Evolutionary conservation across 768 basidiomycete genomes (phyloP).

Genomic region (Exidia glandulosa): DNA sequence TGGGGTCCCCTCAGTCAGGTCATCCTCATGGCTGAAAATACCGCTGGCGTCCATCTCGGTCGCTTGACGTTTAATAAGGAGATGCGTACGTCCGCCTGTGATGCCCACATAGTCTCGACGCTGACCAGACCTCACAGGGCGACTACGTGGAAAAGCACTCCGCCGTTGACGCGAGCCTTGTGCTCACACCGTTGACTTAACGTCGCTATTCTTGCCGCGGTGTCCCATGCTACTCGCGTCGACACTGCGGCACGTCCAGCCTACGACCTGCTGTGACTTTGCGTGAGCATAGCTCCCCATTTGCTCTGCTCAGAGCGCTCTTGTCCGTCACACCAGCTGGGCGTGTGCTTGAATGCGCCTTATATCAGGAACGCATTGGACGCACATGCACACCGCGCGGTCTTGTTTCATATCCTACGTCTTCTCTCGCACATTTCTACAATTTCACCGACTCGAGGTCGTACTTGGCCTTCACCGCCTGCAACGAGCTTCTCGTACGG

Average conservation of each 20-base stretch:
- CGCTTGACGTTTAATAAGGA: neutral
- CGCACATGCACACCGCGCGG: neutral
- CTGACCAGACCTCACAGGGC: neutral
- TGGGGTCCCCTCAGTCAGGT: neutral
- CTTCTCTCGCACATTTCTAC: slow-evolving; percentile 24
- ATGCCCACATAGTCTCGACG: neutral
- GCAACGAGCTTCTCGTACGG: slow-evolving; percentile 14
- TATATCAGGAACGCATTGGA: too few species aligned
- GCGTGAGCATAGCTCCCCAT: too few species aligned
- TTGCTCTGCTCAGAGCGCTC: too few species aligned
- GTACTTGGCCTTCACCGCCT: slow-evolving; percentile 24
- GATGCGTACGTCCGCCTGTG: neutral
- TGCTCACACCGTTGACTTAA: too few species aligned
- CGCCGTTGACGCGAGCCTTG: too few species aligned
- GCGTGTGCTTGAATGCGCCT: too few species aligned
- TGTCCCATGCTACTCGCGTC: too few species aligned
- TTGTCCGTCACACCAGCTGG: too few species aligned
- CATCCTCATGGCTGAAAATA: neutral
- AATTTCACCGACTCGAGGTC: slow-evolving; percentile 24
- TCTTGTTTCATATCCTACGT: slow-evolving; percentile 9
- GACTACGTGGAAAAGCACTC: neutral
- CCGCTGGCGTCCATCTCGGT: neutral
- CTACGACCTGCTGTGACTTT: too few species aligned
- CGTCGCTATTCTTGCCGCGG: too few species aligned
- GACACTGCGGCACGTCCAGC: too few species aligned